phyloP scores from a whole-genome alignment of 805 yeast genomes.

The Grigorovia jiainica region DNA sequence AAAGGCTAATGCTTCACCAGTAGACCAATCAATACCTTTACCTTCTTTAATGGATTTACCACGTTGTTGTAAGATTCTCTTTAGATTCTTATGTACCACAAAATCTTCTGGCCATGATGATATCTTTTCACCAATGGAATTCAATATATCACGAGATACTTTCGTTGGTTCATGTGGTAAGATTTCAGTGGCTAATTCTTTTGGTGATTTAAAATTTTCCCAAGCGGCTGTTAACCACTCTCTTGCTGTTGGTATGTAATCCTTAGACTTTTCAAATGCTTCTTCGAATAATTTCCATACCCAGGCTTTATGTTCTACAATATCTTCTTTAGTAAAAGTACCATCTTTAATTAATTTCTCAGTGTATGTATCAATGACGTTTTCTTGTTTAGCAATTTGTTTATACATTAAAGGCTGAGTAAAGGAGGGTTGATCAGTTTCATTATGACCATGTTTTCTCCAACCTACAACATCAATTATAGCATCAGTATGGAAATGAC shows the following conservation, averaged over 20 bases:
- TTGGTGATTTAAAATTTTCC: conserved; percentile 98
- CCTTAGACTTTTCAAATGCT: conserved; percentile 79
- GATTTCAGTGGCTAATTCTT: conserved; percentile 89
- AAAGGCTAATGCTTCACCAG: conserved; percentile 98
- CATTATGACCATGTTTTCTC: conserved; percentile 98
- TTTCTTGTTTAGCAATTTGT: conserved; percentile 78
- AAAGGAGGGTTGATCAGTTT: conserved; percentile 98
- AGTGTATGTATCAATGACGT: conserved; percentile 79
- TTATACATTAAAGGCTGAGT: conserved; percentile 98
- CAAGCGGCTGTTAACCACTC: conserved; percentile 99
- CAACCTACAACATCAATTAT: conserved; percentile 96
- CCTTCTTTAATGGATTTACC: conserved; percentile 81
- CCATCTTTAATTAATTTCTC: conserved; percentile 76
- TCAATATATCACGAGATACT: conserved; percentile 59
- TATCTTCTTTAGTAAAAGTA: conserved; percentile 79
- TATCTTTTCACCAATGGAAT: conserved; percentile 67
- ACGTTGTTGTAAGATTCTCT: conserved; percentile 85
- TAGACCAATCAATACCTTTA: conserved; percentile 96
- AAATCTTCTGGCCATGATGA: conserved; percentile 82
- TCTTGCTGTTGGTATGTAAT: conserved; percentile 80
- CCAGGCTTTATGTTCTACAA: conserved; percentile 95
- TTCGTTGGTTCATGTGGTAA: conserved; percentile 96
- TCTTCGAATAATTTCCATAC: conserved; percentile 93
- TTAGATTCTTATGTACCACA: conserved; percentile 88
- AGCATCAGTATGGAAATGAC: conserved; percentile 91